These are phyloP conservation scores for Rhododendron henanense DNA, from an alignment of 148 eudicot species.

Conservation along the genomic window DNA sequence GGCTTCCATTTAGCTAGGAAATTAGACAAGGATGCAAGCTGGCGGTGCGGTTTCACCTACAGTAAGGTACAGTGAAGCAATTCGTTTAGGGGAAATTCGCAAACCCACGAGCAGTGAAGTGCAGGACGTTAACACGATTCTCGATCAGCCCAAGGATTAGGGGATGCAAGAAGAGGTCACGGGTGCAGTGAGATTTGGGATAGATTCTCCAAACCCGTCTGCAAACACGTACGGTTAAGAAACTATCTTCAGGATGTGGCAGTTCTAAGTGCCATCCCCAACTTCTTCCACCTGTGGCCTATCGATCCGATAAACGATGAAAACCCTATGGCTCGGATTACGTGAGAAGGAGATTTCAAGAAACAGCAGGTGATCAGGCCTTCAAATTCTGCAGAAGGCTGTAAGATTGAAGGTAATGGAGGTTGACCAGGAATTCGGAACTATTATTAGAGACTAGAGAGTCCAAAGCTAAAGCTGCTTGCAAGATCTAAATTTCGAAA, in stretches of 20 bases:
- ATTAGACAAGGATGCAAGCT: not conserved
- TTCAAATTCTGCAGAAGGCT: not conserved
- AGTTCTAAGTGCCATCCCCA: not conserved
- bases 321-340: not conserved
- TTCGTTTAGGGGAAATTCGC: too few species aligned
- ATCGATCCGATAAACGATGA: not conserved
- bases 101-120: not conserved
- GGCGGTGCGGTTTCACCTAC: not conserved
- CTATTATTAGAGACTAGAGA: not conserved
- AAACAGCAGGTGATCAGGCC: not conserved
- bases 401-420: not conserved
- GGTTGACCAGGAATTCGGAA: not conserved
- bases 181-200: not conserved
- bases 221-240: not conserved
- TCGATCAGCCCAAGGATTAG: too few species aligned
- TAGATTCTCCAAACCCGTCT: not conserved
- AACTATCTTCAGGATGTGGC: not conserved
- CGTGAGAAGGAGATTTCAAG: not conserved
- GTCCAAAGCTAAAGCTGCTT: not conserved
- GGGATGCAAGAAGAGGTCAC: not conserved
- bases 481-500: not conserved
- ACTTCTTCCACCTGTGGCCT: not conserved
- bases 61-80: not conserved
- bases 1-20: not conserved
- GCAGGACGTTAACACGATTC: not conserved